Evolutionary conservation across 352 stramenopile species (phyloP), one percentile per base, ranked within the genome.

Genomic region (Aphanomyces invadans): DNA sequence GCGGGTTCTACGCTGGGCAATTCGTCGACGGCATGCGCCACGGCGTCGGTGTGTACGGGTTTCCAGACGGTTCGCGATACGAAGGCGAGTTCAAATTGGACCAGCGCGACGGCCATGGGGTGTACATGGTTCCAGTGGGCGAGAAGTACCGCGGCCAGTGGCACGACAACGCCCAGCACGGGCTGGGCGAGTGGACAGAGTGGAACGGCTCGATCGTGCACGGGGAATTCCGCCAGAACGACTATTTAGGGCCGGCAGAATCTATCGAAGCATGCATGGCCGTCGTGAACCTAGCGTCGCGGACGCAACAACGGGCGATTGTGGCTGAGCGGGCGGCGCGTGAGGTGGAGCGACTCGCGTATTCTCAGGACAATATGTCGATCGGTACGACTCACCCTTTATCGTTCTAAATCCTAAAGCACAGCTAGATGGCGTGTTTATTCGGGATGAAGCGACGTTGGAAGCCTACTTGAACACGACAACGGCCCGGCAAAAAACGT

Each of bases 1-100:
- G 83, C 25, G 79, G 85, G 29, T 86, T 79, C 55, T 91, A 90
- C 68, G 82, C 77, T 3, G 83, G 83, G 29, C 59, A 67, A 3
- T 89, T 89, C 55, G 69, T 63, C 0, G 51, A 74, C 23, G 83
- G 81, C 59, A 76, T 81, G 68, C 86, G 83, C 57, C 76, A 90
- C 53, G 83, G 81, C 32, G 82, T 74, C 38, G 83, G 83, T 36
- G 73, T 90, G 3, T 74, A 87, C 68, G 77, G 88, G 33, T 77
- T 81, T 68, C 62, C 71, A 7, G 46, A 55, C 26, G 60, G 60
- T 11, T 89, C 77, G 45, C 65, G 66, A 9, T 91, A 91, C 54
- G 78, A 85, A 68, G 83, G 83, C 9, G 71, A 86, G 45, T 91
- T 89, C 39, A 45, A 68, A 21, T 42, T 67, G 12, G 80, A 80